Percentiles rank a stretch among this genome's conserved stretches.
Conservation (phyloP, 2,329 filamentous ascomycete genomes). For the Sphaerostilbella broomeana region DNA sequence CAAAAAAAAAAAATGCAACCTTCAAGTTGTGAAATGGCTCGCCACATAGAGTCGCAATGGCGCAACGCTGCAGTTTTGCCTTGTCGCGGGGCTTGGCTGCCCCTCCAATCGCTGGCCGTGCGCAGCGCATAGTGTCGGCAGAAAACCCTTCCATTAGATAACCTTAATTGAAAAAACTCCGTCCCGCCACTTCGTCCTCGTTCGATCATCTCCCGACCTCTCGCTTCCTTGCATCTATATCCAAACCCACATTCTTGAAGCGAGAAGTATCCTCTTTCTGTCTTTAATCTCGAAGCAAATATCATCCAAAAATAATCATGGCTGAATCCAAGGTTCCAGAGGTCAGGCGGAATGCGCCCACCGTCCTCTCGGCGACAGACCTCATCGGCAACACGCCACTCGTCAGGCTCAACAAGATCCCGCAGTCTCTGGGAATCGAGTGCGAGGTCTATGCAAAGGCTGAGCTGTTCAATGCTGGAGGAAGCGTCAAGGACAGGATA, state of each 20-base stretch:
- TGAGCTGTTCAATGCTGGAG: constrained; percentile 89
- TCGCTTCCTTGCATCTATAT: too few species aligned
- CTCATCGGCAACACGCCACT: constrained; percentile 96
- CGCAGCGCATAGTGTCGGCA: constrained; percentile 10
- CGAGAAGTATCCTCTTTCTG: background rate
- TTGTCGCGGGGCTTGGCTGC: too few species aligned
- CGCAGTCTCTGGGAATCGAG: constrained; percentile 82
- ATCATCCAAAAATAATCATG: constrained; percentile 17
- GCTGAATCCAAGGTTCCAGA: constrained; percentile 24
- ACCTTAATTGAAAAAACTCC: too few species aligned
- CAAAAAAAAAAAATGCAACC: too few species aligned
- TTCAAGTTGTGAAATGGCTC: too few species aligned
- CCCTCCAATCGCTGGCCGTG: constrained; percentile 9
- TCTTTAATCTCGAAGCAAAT: background rate
- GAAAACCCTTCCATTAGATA: background rate
- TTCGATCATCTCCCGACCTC: background rate
- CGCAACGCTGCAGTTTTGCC: too few species aligned
- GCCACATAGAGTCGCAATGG: too few species aligned
- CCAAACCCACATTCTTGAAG: background rate
- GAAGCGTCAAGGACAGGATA: constrained; percentile 91
- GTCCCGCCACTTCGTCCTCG: background rate
- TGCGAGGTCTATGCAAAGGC: constrained; percentile 86
- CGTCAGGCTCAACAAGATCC: constrained; percentile 86
- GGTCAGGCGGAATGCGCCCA: constrained; percentile 28
- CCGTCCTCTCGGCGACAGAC: constrained; percentile 62